Percentiles rank a stretch among this genome's conserved stretches.
Evolutionary conservation across 495 filamentous ascomycete genomes (phyloP).

Genomic region (Thozetella sp.): DNA sequence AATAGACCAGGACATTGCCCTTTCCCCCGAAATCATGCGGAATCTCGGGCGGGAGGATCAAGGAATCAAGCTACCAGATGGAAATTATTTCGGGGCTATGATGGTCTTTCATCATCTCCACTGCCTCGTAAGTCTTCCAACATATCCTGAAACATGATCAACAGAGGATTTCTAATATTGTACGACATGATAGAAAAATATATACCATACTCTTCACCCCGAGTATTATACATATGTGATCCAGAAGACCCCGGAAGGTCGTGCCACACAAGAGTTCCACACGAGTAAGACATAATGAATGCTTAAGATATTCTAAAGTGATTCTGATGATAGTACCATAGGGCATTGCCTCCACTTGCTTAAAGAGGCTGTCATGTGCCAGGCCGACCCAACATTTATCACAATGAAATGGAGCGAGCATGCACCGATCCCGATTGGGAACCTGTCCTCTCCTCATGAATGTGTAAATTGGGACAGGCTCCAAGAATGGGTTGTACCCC

Average conservation of each 20-base stretch:
- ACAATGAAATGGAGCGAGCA: neutral
- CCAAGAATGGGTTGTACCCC: neutral
- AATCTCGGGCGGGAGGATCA: neutral
- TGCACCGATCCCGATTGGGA: neutral
- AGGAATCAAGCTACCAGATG: neutral
- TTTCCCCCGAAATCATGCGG: neutral
- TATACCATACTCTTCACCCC: neutral
- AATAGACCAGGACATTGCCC: neutral
- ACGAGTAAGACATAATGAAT: neutral
- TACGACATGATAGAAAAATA: neutral
- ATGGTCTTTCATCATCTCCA: slow-evolving; percentile 5
- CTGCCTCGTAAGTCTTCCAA: neutral
- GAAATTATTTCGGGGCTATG: neutral
- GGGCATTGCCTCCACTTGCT: neutral
- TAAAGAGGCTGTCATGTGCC: neutral
- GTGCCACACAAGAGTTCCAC: neutral
- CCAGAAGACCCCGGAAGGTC: neutral
- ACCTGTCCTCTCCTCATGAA: neutral
- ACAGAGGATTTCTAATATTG: neutral
- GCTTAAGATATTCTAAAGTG: too few species aligned
- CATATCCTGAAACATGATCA: neutral
- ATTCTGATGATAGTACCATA: too few species aligned
- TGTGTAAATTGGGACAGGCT: slow-evolving; percentile 5
- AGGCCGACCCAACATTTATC: neutral
- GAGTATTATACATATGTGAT: neutral